Evolutionary conservation across 139 green algal species (phyloP).

Genomic region (Spirogloea muscicola): DNA sequence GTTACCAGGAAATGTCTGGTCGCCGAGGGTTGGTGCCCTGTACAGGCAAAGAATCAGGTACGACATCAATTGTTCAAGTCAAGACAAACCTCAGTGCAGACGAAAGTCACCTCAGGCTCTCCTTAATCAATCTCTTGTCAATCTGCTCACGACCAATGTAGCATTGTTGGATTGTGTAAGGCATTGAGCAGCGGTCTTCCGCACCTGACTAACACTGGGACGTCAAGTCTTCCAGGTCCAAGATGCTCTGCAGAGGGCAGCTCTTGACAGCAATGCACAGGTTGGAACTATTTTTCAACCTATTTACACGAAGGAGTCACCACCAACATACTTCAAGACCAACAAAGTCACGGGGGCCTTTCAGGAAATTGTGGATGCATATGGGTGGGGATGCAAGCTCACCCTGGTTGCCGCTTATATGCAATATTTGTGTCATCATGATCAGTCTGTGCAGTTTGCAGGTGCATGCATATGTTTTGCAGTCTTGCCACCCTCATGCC

Average conservation of each 20-base stretch:
- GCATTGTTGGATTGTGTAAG: background rate
- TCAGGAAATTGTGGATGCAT: slow-evolving; percentile 94
- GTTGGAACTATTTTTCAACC: slow-evolving; percentile 86
- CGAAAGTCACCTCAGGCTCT: too few species aligned
- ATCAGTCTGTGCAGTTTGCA: slow-evolving; percentile 1
- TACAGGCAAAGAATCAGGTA: slow-evolving; percentile 45
- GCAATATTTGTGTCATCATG: background rate
- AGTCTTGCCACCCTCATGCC: background rate
- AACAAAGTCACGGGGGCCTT: slow-evolving; percentile 86
- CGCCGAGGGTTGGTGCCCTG: slow-evolving; percentile 89
- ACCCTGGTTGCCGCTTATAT: background rate
- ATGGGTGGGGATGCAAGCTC: slow-evolving; percentile 61
- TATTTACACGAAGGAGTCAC: slow-evolving; percentile 73
- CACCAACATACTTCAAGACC: slow-evolving; percentile 91
- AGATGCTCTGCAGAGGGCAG: slow-evolving; percentile 48
- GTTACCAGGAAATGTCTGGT: slow-evolving; percentile 88
- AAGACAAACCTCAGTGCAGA: slow-evolving; percentile 5
- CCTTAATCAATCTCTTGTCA: background rate
- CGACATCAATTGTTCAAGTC: too few species aligned
- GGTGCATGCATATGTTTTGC: background rate
- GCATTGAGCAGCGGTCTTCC: too few species aligned
- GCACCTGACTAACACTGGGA: background rate
- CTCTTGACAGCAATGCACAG: slow-evolving; percentile 49
- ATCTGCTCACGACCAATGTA: too few species aligned
- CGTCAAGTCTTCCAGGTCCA: too few species aligned